Percentiles rank a stretch among this genome's conserved stretches.
phyloP scores from a whole-genome alignment of 768 basidiomycete genomes.

The Boletus edulis region DNA sequence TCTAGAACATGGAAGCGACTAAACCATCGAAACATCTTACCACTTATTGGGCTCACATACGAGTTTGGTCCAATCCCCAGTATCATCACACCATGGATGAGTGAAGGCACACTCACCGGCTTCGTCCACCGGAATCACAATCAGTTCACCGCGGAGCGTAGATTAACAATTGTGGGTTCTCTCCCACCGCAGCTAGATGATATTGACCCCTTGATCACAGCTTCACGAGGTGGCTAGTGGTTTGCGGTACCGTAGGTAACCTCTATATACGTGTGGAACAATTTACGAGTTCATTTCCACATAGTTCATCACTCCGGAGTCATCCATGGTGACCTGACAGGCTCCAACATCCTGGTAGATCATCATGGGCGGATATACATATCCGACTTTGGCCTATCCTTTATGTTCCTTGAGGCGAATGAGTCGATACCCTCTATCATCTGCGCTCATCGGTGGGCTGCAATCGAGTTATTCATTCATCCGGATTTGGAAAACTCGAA shows the following conservation, averaged over 20 bases:
- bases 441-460: slow-evolving; percentile 11
- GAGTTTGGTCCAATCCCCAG: slow-evolving; percentile 6
- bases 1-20: neutral
- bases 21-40: slow-evolving; percentile 9
- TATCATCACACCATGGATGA: slow-evolving; percentile 15
- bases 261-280: neutral
- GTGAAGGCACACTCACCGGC: slow-evolving; percentile 6
- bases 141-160: slow-evolving; percentile 1
- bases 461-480: slow-evolving; percentile 9
- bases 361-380: slow-evolving; percentile 5
- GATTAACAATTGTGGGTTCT: slow-evolving; percentile 1
- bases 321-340: slow-evolving; percentile 16
- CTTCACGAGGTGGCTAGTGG: slow-evolving; percentile 11
- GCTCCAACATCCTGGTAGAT: slow-evolving; percentile 11
- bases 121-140: slow-evolving; percentile 3
- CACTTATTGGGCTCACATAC: slow-evolving; percentile 12
- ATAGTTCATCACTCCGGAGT: slow-evolving; percentile 8
- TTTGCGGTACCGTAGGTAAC: slow-evolving; percentile 9
- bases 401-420: neutral
- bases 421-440: slow-evolving; percentile 6
- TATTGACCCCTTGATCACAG: neutral
- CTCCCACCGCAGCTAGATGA: neutral
- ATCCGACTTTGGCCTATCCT: slow-evolving; percentile 15
- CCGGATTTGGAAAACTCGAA: slow-evolving; percentile 3
- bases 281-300: neutral